phyloP scores from a whole-genome alignment of 1,284 basidiomycete genomes.

The Rhodotorula sp. region DNA sequence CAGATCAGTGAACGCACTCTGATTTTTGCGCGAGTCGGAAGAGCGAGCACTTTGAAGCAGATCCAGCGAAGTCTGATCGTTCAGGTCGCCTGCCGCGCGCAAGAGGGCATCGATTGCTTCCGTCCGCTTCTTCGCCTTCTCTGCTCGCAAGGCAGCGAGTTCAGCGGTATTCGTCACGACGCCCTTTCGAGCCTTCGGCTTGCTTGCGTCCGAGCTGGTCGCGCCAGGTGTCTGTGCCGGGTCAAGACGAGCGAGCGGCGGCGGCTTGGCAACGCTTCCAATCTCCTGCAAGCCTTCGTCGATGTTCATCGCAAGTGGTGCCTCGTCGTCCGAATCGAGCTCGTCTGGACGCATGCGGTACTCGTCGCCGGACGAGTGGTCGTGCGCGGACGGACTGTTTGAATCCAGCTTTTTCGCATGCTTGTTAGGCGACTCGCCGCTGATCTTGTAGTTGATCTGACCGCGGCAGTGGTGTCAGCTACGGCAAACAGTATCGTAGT shows the following conservation, averaged over 20 bases:
- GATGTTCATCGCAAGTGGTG: not conserved
- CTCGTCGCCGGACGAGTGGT: conserved; percentile 14
- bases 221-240: not conserved
- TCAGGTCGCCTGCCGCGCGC: not conserved
- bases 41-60: not conserved
- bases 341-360: conserved; percentile 12
- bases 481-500: no score
- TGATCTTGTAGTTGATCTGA: conserved; percentile 25
- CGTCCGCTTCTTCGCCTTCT: conserved; percentile 2
- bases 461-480: not conserved
- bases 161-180: not conserved
- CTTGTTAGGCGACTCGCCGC: conserved; percentile 2
- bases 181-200: not conserved
- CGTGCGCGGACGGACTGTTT: not conserved
- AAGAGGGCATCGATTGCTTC: not conserved
- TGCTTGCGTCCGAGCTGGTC: not conserved
- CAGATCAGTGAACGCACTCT: not conserved
- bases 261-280: not conserved
- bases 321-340: conserved; percentile 17
- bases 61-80: not conserved
- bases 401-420: not conserved
- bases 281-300: not conserved
- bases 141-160: not conserved
- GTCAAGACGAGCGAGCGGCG: conserved; percentile 1
- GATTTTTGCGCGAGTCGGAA: not conserved